Evolutionary conservation across 2,329 filamentous ascomycete genomes (phyloP).

Genomic region (Xylaria sp.): DNA sequence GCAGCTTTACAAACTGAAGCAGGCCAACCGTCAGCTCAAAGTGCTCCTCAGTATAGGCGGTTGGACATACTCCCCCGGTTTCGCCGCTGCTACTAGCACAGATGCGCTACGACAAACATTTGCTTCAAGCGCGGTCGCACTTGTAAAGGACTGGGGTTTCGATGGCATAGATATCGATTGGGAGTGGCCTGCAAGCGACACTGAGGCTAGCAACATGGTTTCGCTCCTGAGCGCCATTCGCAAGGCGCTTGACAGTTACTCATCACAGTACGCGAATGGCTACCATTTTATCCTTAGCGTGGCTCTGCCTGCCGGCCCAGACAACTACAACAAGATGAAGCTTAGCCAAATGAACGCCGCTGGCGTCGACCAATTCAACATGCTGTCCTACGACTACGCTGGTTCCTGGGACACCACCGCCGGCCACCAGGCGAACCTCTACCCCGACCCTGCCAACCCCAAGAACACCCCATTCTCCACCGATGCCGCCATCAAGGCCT

Average conservation of each 20-base stretch:
- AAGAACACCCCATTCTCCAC: constrained; percentile 75
- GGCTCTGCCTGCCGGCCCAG: constrained; percentile 60
- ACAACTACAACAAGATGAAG: constrained; percentile 59
- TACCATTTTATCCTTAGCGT: constrained; percentile 66
- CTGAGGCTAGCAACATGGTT: constrained; percentile 57
- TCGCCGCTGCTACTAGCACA: constrained; percentile 73
- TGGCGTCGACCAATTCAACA: constrained; percentile 65
- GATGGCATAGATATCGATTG: constrained; percentile 56
- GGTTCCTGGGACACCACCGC: constrained; percentile 72
- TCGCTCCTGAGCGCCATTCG: constrained; percentile 58
- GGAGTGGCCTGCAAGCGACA: constrained; percentile 54
- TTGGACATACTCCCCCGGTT: constrained; percentile 84
- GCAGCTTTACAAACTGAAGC: constrained; percentile 81
- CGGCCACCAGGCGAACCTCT: constrained; percentile 79
- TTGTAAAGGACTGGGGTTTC: constrained; percentile 78
- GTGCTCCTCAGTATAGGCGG: constrained; percentile 83
- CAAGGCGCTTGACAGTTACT: constrained; percentile 60
- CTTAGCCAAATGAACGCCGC: constrained; percentile 56
- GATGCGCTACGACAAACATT: constrained; percentile 71
- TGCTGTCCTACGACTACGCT: constrained; percentile 80
- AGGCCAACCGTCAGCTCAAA: constrained; percentile 80
- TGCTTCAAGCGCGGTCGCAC: constrained; percentile 72
- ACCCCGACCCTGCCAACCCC: constrained; percentile 63
- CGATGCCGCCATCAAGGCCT: constrained; percentile 71
- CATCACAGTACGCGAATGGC: constrained; percentile 54